Evolutionary conservation across 306 rosid genomes (phyloP).

Genomic region (Quercus engelmannii): DNA sequence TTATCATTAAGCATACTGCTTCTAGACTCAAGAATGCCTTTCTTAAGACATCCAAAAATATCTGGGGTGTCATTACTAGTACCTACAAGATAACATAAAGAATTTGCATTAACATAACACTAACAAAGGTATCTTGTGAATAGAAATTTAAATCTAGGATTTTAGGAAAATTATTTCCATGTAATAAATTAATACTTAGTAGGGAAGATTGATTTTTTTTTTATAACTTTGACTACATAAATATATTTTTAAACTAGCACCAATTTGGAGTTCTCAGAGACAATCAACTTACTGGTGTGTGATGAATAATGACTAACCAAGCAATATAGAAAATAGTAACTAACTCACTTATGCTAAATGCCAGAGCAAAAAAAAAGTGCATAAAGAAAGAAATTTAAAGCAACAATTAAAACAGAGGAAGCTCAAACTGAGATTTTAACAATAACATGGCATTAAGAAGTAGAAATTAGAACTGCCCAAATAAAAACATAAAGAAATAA

Average conservation of each 20-base stretch:
- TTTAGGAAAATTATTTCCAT: not conserved
- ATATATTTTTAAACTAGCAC: not conserved
- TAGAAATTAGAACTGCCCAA: not conserved
- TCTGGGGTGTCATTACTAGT: slow-evolving; percentile 90
- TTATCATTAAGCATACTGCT: slow-evolving; percentile 57
- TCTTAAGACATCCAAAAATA: slow-evolving; percentile 78
- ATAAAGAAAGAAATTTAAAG: slow-evolving; percentile 8
- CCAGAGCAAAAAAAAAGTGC: not conserved
- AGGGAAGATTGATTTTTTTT: not conserved
- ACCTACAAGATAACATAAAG: slow-evolving; percentile 42
- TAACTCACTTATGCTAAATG: not conserved
- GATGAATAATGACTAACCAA: not conserved
- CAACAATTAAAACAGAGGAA: not conserved
- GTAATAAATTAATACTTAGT: not conserved
- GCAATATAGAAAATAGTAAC: not conserved
- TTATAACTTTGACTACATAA: not conserved
- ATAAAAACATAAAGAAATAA: slow-evolving; percentile 4
- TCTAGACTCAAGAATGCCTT: slow-evolving; percentile 72
- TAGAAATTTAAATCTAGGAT: not conserved
- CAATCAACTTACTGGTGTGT: not conserved
- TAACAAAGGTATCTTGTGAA: not conserved
- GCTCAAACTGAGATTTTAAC: not conserved
- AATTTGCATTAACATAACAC: slow-evolving; percentile 4
- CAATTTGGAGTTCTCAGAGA: not conserved
- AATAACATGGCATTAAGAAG: not conserved